Evolutionary conservation across 768 basidiomycete genomes (phyloP), one percentile per base, ranked within the genome.

Genomic region (Tylopilus vinaceipallidus): DNA sequence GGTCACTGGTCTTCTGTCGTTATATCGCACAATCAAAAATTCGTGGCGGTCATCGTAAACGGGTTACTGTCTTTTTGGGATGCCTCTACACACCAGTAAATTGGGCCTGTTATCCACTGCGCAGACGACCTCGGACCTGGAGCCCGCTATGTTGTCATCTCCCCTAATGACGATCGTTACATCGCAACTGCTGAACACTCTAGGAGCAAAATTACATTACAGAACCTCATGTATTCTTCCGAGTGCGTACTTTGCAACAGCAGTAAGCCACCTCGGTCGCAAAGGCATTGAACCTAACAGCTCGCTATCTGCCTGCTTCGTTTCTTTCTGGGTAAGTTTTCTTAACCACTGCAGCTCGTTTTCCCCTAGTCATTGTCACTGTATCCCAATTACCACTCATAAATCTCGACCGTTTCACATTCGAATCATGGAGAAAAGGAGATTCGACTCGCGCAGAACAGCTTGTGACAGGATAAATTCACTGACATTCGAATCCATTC

Each of bases 51-150:
- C 32, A 14, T 14, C 32, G 32, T 32, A 11, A 32, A 32, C 7
- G 4, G 14, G 5, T 14, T 4, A 14, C 32, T 32, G 11, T 45
- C 48, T 0, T 10, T 56, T 32, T 46, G 48, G 52, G 55, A 56
- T 17, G 2, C 55, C 22, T 45, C 33, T 3, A 49, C 52, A 4
- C 38, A 41, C 6, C 24, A 42, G 6, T 35, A 32, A 22, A 42
- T 56, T 26, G 42, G 47, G 27, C 42, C 45, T 23, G 33, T 43
- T 10, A 43, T 49, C 10, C 44, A 14, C 12, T 10, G 17, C 44
- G 14, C 6, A 16, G 20, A 17, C 13, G 53, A 53, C 3, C 29
- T 57, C 12, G 54, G 49, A 12, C 9, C 20, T 9, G 39, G 55
- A 16, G 34, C 32, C 11, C 45, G n/a, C 4, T 20, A 23, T 22